phyloP scores from a whole-genome alignment of 2,329 filamentous ascomycete genomes.

The Fusarium papillatum region DNA sequence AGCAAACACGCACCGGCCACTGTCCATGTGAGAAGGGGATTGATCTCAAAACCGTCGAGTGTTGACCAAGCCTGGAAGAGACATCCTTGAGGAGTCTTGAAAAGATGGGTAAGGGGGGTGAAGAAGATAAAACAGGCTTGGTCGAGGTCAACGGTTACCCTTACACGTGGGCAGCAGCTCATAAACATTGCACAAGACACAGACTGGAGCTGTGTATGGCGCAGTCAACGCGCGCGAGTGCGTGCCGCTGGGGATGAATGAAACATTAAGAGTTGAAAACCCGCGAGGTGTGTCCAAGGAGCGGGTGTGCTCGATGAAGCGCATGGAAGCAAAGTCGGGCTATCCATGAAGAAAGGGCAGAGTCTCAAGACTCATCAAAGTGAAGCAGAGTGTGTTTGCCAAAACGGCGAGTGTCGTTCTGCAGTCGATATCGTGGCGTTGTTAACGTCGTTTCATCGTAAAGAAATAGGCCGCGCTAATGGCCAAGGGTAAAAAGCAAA shows the following conservation, averaged over 20 bases:
- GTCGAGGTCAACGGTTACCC: slow-evolving; percentile 35
- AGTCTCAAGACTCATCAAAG: slow-evolving; percentile 41
- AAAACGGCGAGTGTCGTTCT: slow-evolving; percentile 36
- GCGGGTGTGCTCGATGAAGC: slow-evolving; percentile 43
- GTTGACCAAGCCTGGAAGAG: slow-evolving; percentile 31
- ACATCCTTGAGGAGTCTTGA: slow-evolving; percentile 4
- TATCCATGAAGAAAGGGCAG: slow-evolving; percentile 38
- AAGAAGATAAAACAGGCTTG: slow-evolving; percentile 19
- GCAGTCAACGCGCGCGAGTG: slow-evolving; percentile 47
- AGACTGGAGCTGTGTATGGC: slow-evolving; percentile 32
- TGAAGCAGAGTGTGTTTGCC: slow-evolving; percentile 35
- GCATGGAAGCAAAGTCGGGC: slow-evolving; percentile 42
- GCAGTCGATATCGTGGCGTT: slow-evolving; percentile 40
- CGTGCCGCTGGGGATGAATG: slow-evolving; percentile 40
- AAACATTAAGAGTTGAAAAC: slow-evolving; percentile 39
- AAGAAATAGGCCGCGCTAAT: slow-evolving; percentile 33
- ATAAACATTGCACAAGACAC: slow-evolving; percentile 20
- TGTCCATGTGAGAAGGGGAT: slow-evolving; percentile 22
- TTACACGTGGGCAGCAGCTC: slow-evolving; percentile 14
- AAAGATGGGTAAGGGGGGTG: background rate
- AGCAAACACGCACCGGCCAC: slow-evolving; percentile 34
- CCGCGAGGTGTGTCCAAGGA: slow-evolving; percentile 29
- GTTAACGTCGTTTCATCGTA: slow-evolving; percentile 45
- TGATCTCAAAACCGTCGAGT: slow-evolving; percentile 41
- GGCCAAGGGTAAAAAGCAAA: slow-evolving; percentile 31